Evolutionary conservation across 805 yeast genomes (phyloP), one percentile per base, ranked within the genome.

Genomic region (Cyberlindnera mrakii): DNA sequence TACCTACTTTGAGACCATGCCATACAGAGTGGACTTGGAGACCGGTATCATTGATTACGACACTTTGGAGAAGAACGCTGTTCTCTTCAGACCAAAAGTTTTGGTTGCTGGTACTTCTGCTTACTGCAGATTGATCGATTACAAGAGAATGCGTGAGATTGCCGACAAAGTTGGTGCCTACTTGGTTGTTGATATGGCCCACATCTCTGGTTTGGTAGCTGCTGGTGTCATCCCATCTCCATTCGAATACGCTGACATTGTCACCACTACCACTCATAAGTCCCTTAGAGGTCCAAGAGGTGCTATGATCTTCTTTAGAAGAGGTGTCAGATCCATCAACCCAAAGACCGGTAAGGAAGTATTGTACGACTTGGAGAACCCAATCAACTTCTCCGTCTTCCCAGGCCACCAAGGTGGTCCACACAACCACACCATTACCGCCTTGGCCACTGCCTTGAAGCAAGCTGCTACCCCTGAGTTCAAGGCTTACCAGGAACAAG

Each of bases 391-490:
- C 68, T 89, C 97, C 9, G 99, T 93, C 43, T 93, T 93, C 91
- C 99, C 99, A 60, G 99, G 96, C 55, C 99, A 93, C 71, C 99
- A 93, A 75, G 99, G 99, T 75, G 99, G 99, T 65, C 99, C 99
- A 59, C 98, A 93, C 72, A 93, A 93, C 77, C 99, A 93, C 73
- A 93, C 99, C 54, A 93, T 93, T 64, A 84, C 97, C 55, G 99
- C 98, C 30, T 72, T 93, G 59, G 97, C 98, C 15, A 93, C 90
- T 51, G 98, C 99, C 41, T 79, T 93, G 65, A 89, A 89, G 66
- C 99, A 93, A 74, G 95, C 96, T 48, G 75, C 79, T 51, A 73
- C 87, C 41, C 95, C 95, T 47, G 97, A 90, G 67, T 93, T 83
- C 72, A 85, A 78, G 66, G 85, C 78, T 61, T 91, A 91, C 72